Percentiles rank a stretch among this genome's conserved stretches.
phyloP scores from a whole-genome alignment of 495 filamentous ascomycete species.

The Podospora anserina region DNA sequence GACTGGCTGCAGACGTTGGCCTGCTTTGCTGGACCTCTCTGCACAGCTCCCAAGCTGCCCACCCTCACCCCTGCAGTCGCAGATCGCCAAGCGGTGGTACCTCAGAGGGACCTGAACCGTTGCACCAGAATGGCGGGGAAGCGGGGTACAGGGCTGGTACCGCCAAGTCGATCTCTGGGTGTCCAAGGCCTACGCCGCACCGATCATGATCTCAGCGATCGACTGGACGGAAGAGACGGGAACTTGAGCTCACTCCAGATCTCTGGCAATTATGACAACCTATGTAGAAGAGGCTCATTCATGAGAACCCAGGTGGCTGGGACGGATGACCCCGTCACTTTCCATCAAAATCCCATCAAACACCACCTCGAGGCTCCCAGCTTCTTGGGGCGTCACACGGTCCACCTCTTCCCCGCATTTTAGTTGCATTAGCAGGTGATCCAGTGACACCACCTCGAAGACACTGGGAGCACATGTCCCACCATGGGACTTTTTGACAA shows the following conservation, averaged over 20 bases:
- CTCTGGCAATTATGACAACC: not conserved
- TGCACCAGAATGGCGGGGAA: not conserved
- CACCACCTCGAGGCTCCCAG: not conserved
- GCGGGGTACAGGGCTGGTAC: constrained; percentile 3
- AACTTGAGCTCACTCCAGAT: not conserved
- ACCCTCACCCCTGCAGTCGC: not conserved
- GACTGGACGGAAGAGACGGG: not conserved
- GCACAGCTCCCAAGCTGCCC: not conserved
- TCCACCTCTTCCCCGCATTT: constrained; percentile 7
- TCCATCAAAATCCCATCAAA: too few species aligned
- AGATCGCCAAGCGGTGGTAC: constrained; percentile 6
- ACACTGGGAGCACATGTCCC: not conserved
- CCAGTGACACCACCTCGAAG: not conserved
- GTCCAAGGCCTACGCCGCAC: not conserved
- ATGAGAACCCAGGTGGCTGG: not conserved
- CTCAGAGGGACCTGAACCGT: not conserved
- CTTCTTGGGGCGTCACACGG: not conserved
- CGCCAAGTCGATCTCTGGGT: not conserved
- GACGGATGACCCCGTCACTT: not conserved
- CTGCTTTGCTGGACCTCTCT: not conserved
- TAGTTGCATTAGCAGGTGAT: not conserved
- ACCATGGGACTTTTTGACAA: not conserved
- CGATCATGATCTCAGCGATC: constrained; percentile 8
- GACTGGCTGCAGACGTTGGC: constrained; percentile 3
- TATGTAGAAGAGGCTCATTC: too few species aligned